Evolutionary conservation across 441 rosid genomes (phyloP), one percentile per base, ranked within the genome.

Genomic region (Eugenia klotzschiana): DNA sequence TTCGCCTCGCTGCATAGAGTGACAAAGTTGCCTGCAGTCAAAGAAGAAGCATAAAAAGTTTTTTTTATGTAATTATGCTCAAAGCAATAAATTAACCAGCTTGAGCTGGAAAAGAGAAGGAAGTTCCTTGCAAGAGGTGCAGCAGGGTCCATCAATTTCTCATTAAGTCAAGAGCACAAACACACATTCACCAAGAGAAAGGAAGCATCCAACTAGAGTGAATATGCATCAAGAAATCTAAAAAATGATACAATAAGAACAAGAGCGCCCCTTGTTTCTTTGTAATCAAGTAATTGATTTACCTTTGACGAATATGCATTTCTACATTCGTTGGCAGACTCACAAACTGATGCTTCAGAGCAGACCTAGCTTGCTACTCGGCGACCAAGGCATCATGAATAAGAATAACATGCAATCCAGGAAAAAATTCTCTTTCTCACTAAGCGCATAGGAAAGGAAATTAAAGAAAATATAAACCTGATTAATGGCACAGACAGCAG

Each of bases 401-500:
- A 64, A 9, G 77, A 20, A 37, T 37, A 69, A 69, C 77, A 20
- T 37, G 74, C 55, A 81, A 56, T 37, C 80, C 77, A 51, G 15
- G 27, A 55, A 23, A 55, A 33, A 37, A 13, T 64, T 41, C n/a
- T 4, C 12, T 25, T 12, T 53, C 57, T 11, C 53, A 14, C 57
- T 50, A 51, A 43, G 46, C 27, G 56, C 51, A 27, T 25, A 82
- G 74, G 41, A 79, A 83, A 85, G 79, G 18, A 51, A 56, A 52
- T 4, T 23, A 60, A 20, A 60, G 10, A 43, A 60, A 20, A 29
- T 27, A 18, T 54, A 80, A 79, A 86, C 99, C 99, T 96, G 98
- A 87, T 93, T 94, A 82, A 96, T 83, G 55, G 99, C 93, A 92
- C 96, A 96, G 53, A 96, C 93, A 85, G 93, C 95, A 49, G 98